These are phyloP conservation scores for Tricholoma saponaceum DNA, from an alignment of 768 basidiomycete genomes.

Conservation along the genomic window DNA sequence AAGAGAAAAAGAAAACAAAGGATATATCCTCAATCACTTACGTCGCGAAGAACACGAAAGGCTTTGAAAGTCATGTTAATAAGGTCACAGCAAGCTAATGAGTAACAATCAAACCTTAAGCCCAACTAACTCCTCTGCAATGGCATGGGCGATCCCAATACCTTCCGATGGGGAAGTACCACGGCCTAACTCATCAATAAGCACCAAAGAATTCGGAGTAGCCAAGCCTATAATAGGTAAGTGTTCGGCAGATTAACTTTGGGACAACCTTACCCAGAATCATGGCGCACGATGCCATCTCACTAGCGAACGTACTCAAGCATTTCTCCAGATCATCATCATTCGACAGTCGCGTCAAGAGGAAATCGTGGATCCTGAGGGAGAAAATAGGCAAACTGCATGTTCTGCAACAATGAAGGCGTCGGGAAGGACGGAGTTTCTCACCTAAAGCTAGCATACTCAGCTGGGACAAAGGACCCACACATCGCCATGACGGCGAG, in stretches of 20 bases:
- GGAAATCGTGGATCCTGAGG: slow-evolving; percentile 70
- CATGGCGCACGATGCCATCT: slow-evolving; percentile 92
- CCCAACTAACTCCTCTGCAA: slow-evolving; percentile 72
- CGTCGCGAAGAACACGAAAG: slow-evolving; percentile 91
- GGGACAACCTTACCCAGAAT: slow-evolving; percentile 56
- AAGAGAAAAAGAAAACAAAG: neutral
- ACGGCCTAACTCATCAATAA: slow-evolving; percentile 91
- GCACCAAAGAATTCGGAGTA: slow-evolving; percentile 62
- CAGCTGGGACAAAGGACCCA: slow-evolving; percentile 89
- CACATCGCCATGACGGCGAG: slow-evolving; percentile 84
- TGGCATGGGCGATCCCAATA: slow-evolving; percentile 78
- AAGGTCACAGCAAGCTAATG: neutral
- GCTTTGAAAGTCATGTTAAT: slow-evolving; percentile 35
- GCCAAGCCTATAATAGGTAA: slow-evolving; percentile 51
- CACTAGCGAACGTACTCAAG: slow-evolving; percentile 91
- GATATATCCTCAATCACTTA: slow-evolving; percentile 27
- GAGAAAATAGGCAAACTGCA: neutral
- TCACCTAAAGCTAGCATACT: slow-evolving; percentile 86
- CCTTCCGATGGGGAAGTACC: slow-evolving; percentile 87
- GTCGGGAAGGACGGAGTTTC: slow-evolving; percentile 3
- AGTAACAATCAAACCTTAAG: slow-evolving; percentile 49
- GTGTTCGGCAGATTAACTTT: neutral
- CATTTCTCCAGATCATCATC: slow-evolving; percentile 90
- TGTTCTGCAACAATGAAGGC: neutral
- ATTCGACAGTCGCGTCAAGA: slow-evolving; percentile 87